These are phyloP conservation scores for Sungouiozyma intestinalis DNA, from an alignment of 805 yeast species.

Conservation along the genomic window DNA sequence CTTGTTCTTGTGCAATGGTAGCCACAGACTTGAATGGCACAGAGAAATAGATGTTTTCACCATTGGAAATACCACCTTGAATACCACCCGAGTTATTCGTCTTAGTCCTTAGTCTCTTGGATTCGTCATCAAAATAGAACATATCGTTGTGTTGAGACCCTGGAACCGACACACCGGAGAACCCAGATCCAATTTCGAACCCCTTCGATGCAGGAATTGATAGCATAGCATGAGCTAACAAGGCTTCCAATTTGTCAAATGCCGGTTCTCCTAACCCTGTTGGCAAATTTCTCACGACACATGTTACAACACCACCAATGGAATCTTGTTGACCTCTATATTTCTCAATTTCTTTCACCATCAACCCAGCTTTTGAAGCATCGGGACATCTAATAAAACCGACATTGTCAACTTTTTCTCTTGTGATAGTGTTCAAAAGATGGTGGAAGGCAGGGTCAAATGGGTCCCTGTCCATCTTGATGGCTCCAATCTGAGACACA, in stretches of 20 bases:
- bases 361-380: slow-evolving; percentile 51
- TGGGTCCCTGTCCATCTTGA: slow-evolving; percentile 67
- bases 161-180: slow-evolving; percentile 76
- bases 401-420: slow-evolving; percentile 76
- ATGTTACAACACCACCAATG: slow-evolving; percentile 95
- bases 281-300: slow-evolving; percentile 91
- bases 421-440: slow-evolving; percentile 63
- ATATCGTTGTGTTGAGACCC: slow-evolving; percentile 94
- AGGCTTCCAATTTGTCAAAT: slow-evolving; percentile 92
- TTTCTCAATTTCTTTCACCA: slow-evolving; percentile 81
- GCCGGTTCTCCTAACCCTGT: slow-evolving; percentile 97
- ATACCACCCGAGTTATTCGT: slow-evolving; percentile 95
- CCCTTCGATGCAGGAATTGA: slow-evolving; percentile 98
- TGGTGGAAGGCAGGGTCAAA: slow-evolving; percentile 53
- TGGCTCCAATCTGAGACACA: slow-evolving; percentile 83
- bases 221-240: slow-evolving; percentile 94
- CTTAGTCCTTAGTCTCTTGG: slow-evolving; percentile 63
- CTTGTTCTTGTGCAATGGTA: slow-evolving; percentile 88
- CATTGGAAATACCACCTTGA: slow-evolving; percentile 97
- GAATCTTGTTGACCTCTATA: slow-evolving; percentile 83
- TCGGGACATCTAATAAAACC: slow-evolving; percentile 96
- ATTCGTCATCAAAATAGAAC: slow-evolving; percentile 50
- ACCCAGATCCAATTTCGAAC: slow-evolving; percentile 95
- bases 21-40: slow-evolving; percentile 98
- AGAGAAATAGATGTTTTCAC: slow-evolving; percentile 87